Evolutionary conservation across 2,329 filamentous ascomycete species (phyloP).

Genomic region (Diaporthe helianthi): DNA sequence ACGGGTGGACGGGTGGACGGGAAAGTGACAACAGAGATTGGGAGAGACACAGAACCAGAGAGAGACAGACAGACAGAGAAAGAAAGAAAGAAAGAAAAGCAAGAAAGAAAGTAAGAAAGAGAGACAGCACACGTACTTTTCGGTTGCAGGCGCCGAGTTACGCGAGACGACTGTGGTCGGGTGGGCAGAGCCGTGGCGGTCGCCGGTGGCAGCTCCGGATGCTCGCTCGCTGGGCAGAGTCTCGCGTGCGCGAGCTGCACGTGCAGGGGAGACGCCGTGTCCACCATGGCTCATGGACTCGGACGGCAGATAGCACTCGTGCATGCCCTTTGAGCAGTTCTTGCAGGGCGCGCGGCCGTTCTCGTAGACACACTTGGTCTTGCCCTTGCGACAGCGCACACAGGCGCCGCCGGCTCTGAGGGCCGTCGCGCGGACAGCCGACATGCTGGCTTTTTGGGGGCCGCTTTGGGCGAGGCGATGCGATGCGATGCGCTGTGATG

Average conservation of each 20-base stretch:
- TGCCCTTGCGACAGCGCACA: constrained; percentile 69
- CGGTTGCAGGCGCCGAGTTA: constrained; percentile 54
- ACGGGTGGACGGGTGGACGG: background rate
- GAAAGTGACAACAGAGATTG: constrained; percentile 21
- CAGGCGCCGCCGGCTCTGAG: constrained; percentile 67
- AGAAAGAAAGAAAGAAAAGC: constrained; percentile 16
- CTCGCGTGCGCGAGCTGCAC: constrained; percentile 59
- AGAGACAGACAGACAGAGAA: too few relatives aligned
- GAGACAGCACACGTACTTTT: constrained; percentile 59
- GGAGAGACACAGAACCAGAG: too few relatives aligned
- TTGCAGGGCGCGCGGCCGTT: constrained; percentile 68
- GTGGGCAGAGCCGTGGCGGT: constrained; percentile 49
- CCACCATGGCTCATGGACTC: constrained; percentile 65
- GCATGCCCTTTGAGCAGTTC: constrained; percentile 69
- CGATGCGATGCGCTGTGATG: background rate
- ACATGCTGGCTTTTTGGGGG: constrained; percentile 46
- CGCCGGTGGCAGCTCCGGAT: constrained; percentile 50
- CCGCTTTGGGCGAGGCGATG: background rate
- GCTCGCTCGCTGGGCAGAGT: constrained; percentile 60
- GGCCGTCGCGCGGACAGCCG: constrained; percentile 63
- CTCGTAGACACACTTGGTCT: constrained; percentile 70
- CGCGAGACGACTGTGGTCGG: constrained; percentile 53
- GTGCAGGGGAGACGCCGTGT: constrained; percentile 64
- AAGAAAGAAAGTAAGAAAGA: constrained; percentile 5
- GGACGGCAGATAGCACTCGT: constrained; percentile 68